Conservation (phyloP, 2,329 filamentous ascomycete species). For the Sporothrix humicola region DNA sequence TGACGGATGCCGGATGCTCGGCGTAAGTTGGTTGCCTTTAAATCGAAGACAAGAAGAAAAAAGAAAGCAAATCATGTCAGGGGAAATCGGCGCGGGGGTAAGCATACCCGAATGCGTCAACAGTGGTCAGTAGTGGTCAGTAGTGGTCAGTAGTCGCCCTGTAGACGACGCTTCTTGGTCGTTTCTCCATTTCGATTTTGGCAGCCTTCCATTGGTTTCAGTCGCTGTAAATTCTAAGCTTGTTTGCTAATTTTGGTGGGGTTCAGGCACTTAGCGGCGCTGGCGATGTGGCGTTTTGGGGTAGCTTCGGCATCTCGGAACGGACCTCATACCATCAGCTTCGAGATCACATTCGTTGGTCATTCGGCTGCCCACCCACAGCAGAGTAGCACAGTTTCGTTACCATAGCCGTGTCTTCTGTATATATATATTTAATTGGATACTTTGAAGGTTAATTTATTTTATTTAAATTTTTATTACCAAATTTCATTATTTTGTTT, state of each 20-base stretch:
- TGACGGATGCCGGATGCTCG: constrained; percentile 19
- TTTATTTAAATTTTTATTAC: no score
- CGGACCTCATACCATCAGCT: neutral
- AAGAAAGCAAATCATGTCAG: neutral
- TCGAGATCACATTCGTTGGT: no score
- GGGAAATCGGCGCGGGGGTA: neutral
- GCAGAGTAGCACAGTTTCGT: no score
- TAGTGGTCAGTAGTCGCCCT: no score
- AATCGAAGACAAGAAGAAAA: neutral
- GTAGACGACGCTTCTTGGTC: no score
- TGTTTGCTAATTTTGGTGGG: neutral
- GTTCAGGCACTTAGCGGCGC: neutral
- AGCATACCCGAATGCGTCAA: neutral
- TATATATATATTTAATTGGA: no score
- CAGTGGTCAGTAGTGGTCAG: no score
- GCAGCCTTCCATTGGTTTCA: neutral
- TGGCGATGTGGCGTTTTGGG: neutral
- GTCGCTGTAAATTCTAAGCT: neutral
- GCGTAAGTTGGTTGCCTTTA: no score
- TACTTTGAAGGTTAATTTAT: no score
- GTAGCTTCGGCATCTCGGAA: constrained; percentile 14
- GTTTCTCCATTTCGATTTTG: neutral
- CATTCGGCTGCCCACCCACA: no score
- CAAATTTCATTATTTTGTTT: no score
- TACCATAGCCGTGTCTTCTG: no score